Conservation (phyloP, 108 stramenopile species). For the Aurantiochytrium sp. region DNA sequence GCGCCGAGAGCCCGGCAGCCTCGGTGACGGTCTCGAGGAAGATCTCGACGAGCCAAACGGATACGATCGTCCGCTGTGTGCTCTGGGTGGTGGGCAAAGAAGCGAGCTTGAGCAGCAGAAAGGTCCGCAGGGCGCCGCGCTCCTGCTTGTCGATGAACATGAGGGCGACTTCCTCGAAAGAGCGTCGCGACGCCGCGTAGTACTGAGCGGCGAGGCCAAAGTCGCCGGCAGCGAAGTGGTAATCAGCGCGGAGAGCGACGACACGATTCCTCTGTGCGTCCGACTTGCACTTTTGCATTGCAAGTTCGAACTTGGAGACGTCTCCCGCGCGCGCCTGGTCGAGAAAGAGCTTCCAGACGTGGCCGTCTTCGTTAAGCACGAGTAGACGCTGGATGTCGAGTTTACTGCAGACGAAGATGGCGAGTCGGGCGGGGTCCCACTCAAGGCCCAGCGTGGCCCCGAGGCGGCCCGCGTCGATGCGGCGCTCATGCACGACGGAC, state of each 20-base stretch:
- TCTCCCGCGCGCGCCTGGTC: slow-evolving; percentile 1
- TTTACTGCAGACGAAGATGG: background rate
- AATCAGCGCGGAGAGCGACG: background rate
- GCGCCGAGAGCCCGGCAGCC: no score
- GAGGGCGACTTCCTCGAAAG: slow-evolving; percentile 15
- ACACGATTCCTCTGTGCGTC: background rate
- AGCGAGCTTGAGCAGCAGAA: background rate
- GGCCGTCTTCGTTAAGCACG: background rate
- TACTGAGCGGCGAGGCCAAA: background rate
- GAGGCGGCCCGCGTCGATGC: background rate
- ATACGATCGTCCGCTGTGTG: background rate
- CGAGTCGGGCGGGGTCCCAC: background rate
- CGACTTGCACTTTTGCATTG: background rate
- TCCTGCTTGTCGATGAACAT: background rate
- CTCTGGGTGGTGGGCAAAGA: background rate
- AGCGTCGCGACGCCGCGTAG: background rate
- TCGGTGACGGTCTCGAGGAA: background rate
- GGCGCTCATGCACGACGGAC: background rate
- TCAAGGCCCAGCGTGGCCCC: background rate
- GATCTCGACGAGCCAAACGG: slow-evolving; percentile 18
- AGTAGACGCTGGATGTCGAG: background rate
- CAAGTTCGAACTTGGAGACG: background rate
- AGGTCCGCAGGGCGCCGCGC: background rate
- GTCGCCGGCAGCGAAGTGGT: background rate
- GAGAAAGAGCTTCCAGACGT: background rate